Conservation (phyloP, 768 basidiomycete genomes). For the Russula emetica region DNA sequence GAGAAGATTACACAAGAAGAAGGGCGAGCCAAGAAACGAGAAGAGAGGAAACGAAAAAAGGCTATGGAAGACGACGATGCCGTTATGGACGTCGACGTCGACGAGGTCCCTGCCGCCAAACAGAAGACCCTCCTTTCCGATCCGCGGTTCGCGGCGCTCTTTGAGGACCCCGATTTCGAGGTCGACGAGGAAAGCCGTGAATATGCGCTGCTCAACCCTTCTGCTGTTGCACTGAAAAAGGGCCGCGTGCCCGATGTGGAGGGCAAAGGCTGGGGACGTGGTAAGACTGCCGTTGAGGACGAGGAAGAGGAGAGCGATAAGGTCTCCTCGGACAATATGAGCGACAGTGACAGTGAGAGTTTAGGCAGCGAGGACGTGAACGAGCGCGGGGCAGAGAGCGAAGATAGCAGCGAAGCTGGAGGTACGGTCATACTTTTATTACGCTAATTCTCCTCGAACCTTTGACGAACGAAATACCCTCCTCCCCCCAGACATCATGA, state of each 20-base stretch:
- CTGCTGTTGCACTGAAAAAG: slow-evolving; percentile 55
- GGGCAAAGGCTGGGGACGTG: slow-evolving; percentile 24
- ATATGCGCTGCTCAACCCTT: slow-evolving; percentile 91
- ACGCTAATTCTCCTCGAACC: background rate
- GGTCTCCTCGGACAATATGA: slow-evolving; percentile 43
- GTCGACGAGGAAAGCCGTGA: slow-evolving; percentile 88
- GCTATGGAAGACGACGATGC: slow-evolving; percentile 41
- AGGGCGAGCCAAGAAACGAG: slow-evolving; percentile 53
- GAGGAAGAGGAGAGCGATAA: slow-evolving; percentile 82
- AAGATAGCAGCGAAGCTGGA: slow-evolving; percentile 46
- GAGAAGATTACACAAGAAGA: slow-evolving; percentile 72
- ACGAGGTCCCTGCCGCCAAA: slow-evolving; percentile 33
- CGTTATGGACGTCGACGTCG: slow-evolving; percentile 36
- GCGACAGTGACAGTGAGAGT: slow-evolving; percentile 30
- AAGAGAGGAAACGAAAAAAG: slow-evolving; percentile 46
- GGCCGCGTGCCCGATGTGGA: slow-evolving; percentile 18
- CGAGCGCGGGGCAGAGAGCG: slow-evolving; percentile 30
- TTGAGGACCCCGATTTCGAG: slow-evolving; percentile 86
- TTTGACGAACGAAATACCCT: background rate
- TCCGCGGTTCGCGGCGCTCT: slow-evolving; percentile 84
- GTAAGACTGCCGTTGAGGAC: slow-evolving; percentile 34
- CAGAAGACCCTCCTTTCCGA: slow-evolving; percentile 63
- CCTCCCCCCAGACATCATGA: background rate
- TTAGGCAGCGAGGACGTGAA: slow-evolving; percentile 5
- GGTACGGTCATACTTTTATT: slow-evolving; percentile 29